Evolutionary conservation across 768 basidiomycete genomes (phyloP), one percentile per base, ranked within the genome.

Genomic region (Infundibulicybe gibba): DNA sequence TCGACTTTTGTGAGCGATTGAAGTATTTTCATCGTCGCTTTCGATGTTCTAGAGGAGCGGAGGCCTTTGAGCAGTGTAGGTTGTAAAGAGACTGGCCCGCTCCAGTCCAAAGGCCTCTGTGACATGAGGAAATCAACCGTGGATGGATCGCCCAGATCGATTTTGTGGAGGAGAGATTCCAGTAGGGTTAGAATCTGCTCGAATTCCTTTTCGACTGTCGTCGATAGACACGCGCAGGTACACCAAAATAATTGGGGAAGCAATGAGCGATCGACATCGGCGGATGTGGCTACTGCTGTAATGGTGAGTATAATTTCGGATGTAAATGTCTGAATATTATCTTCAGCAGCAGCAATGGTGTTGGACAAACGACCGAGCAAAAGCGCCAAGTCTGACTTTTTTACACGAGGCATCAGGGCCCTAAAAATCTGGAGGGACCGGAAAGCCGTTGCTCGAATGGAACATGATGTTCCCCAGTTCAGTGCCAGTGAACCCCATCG

Each of bases 401-500:
- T 83, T 34, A 91, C 76, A 20, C 76, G 71, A 0, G 91, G 87
- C 59, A 82, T 79, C 16, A 97, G 70, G 1, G 87, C 80, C 32
- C 91, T 84, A 66, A 90, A 93, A n/a, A 93, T 72, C 61, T 97
- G 94, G 49, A 97, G 71, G 9, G 93, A 94, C 30, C 93, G 79
- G 67, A 89, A 90, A 2, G 94, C 92, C 15, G 84, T 82, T 33
- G 83, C 81, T 40, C 91, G 82, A 50, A 92, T 90, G 13, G 90
- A 87, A 57, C 92, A 95, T 2, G 85, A 75, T 11, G 91, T 93
- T 3, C 90, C 87, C 85, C 94, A 97, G 21, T 74, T 67, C 48
- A 97, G 66, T 9, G 90, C 87, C 25, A 93, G 53, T 2, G 83
- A 83, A 5, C 90, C 91, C 84, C 94, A 92, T 39, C 78, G 72